Evolutionary conservation across 2,329 filamentous ascomycete species (phyloP), one percentile per base, ranked within the genome.

Genomic region (Penicillium sp.): DNA sequence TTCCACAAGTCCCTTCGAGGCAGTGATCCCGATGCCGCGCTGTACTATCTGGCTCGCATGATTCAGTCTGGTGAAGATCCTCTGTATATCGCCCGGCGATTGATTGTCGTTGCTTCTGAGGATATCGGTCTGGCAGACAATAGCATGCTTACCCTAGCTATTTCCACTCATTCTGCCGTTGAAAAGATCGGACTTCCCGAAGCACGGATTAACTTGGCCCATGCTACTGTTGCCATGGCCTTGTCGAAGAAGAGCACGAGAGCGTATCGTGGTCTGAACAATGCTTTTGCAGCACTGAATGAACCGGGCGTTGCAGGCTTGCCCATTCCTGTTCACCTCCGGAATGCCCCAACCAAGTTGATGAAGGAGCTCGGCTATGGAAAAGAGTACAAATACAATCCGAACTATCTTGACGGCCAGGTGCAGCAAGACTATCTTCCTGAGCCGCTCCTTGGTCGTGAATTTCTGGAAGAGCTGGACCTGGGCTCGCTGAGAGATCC

Each of bases 21-120:
- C 35, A 87, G 83, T 47, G 86, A 96, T 63, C 71, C 92, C 0
- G 88, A 97, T 68, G 93, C 92, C 0, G 81, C 92, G 0, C 79
- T 98, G 1, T 98, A 97, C 74, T 98, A 97, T 68, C 82, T 98
- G 1, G 89, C 88, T 0, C 86, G 93, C 31, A 98, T 98, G 93
- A 81, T 98, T 4, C 87, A 95, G 63, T 93, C 88, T 0, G 92
- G 92, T 51, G 92, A 97, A 70, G 93, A 97, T 62, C 89, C 92
- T 0, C 77, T 96, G 0, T 97, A 92, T 70, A 85, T 98, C 47
- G 92, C 93, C 4, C 83, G 93, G 1, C 86, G 93, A 29, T 88
- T 98, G 78, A 86, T 98, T 6, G 91, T 97, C 10, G 90, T 97
- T 45, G 92, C 93, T 0, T 93, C 87, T 1, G 93, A 98, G 68